A percentile compares a stretch with the other conserved stretches of the same genome.
Conservation (phyloP, 140 eudicot species). For the Senecio squalidus region DNA sequence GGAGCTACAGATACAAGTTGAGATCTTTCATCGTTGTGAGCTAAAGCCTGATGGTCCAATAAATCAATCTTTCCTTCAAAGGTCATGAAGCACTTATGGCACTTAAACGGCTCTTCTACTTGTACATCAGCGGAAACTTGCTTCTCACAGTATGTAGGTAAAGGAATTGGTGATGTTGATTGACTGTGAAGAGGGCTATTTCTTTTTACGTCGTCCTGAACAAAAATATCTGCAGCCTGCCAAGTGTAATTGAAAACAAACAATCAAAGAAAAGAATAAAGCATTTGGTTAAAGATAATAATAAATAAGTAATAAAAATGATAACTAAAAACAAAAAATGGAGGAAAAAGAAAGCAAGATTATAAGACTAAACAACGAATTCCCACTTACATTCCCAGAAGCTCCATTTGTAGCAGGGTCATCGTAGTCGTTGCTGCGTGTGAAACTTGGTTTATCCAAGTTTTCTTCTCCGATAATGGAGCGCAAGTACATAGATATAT, state of each 20-base stretch:
- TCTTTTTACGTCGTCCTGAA: conserved; percentile 12
- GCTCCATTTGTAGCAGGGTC: conserved; percentile 26
- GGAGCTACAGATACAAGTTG: neutral
- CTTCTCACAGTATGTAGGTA: conserved; percentile 23
- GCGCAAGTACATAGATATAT: conserved; percentile 66
- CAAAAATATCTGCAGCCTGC: conserved; percentile 37
- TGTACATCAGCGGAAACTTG: conserved; percentile 23
- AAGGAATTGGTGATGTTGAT: conserved; percentile 19
- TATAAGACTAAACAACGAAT: neutral
- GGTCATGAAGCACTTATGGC: conserved; percentile 45
- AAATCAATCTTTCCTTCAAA: conserved; percentile 40
- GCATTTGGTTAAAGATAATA: neutral
- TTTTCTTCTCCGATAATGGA: conserved; percentile 51
- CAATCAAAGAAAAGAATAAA: neutral
- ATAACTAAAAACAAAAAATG: too few relatives aligned
- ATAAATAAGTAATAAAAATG: neutral
- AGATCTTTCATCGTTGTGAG: conserved; percentile 19
- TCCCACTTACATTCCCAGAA: conserved; percentile 46
- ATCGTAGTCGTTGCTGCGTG: conserved; percentile 14
- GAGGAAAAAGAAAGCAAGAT: too few relatives aligned
- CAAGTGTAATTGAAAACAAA: conserved; percentile 8
- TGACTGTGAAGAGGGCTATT: conserved; percentile 16
- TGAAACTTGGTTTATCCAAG: conserved; percentile 16
- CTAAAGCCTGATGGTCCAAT: conserved; percentile 37
- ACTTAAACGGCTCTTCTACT: conserved; percentile 32